Percentiles rank a stretch among this genome's conserved stretches.
Evolutionary conservation across 1,284 basidiomycete genomes (phyloP).

Genomic region (Meira nashicola): DNA sequence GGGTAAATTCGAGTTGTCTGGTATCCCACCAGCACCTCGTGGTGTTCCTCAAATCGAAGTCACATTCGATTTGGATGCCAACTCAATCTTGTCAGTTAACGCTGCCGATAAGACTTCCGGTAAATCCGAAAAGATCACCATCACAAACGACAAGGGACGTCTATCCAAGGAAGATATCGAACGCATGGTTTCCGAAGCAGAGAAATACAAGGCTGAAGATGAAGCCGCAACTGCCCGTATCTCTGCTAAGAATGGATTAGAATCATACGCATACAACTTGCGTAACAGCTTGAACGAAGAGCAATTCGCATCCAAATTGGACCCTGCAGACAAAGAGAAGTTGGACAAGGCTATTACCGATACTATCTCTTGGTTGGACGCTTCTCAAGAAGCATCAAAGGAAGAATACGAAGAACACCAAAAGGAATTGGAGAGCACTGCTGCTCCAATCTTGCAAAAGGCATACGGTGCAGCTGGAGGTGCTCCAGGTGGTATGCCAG

Average conservation of each 20-base stretch:
- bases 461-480: conserved; percentile 67
- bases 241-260: conserved; percentile 70
- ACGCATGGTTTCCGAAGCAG: conserved; percentile 70
- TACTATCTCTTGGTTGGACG: conserved; percentile 82
- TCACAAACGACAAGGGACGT: conserved; percentile 98
- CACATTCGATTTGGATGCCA: conserved; percentile 97
- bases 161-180: conserved; percentile 98
- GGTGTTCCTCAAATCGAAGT: conserved; percentile 98
- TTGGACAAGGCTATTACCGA: conserved; percentile 80
- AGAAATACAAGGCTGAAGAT: conserved; percentile 72
- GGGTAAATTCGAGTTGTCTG: conserved; percentile 97
- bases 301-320: conserved; percentile 68
- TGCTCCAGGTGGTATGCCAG: conserved; percentile 57
- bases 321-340: conserved; percentile 78
- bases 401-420: conserved; percentile 94
- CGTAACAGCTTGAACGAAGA: conserved; percentile 64
- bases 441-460: conserved; percentile 92
- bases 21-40: conserved; percentile 95
- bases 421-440: conserved; percentile 86
- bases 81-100: conserved; percentile 94
- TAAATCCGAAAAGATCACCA: conserved; percentile 86
- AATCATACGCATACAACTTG: conserved; percentile 94
- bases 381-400: conserved; percentile 81
- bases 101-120: conserved; percentile 97
- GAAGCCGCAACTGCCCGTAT: conserved; percentile 64